Percentiles rank a stretch among this genome's conserved stretches.
Evolutionary conservation across 495 filamentous ascomycete species (phyloP).

Genomic region (Aspergillus funiculosus): DNA sequence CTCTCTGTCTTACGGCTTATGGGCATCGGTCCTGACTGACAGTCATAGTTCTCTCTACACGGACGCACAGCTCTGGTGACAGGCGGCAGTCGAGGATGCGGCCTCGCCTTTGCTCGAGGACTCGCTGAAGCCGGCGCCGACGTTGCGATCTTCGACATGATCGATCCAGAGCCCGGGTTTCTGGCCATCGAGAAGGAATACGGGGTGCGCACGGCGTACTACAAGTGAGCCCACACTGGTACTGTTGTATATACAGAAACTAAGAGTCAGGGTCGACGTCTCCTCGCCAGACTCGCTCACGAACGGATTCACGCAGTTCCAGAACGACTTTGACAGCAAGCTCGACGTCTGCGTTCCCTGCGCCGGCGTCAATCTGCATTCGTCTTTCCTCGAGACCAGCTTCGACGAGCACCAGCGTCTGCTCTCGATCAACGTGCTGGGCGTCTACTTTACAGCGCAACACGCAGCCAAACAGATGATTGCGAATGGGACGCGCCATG

Average conservation of each 20-base stretch:
- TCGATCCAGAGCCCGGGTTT: conserved; percentile 28
- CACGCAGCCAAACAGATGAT: conserved; percentile 45
- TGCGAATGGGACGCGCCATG: conserved; percentile 38
- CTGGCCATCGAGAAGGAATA: conserved; percentile 27
- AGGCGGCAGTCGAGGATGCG: conserved; percentile 77
- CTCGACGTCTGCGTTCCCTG: conserved; percentile 40
- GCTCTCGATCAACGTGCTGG: conserved; percentile 32
- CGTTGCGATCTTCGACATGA: conserved; percentile 59
- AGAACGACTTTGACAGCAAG: conserved; percentile 34
- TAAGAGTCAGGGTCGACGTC: conserved; percentile 46
- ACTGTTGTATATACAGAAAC: conserved; percentile 1
- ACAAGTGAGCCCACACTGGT: conserved; percentile 51
- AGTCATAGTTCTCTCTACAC: conserved; percentile 35
- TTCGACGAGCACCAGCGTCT: conserved; percentile 40
- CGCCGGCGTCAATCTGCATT: conserved; percentile 37
- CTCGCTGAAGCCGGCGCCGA: conserved; percentile 82
- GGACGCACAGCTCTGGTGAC: conserved; percentile 74
- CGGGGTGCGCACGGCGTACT: conserved; percentile 34
- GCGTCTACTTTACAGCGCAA: conserved; percentile 40
- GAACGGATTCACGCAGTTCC: conserved; percentile 45
- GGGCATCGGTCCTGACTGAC: conserved; percentile 12
- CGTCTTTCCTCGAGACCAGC: conserved; percentile 36
- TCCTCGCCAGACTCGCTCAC: conserved; percentile 56
- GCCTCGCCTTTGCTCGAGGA: conserved; percentile 67
- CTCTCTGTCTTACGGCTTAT: neutral